Evolutionary conservation across 176 grass and related monocot genomes (phyloP).

Genomic region (Guadua angustifolia): DNA sequence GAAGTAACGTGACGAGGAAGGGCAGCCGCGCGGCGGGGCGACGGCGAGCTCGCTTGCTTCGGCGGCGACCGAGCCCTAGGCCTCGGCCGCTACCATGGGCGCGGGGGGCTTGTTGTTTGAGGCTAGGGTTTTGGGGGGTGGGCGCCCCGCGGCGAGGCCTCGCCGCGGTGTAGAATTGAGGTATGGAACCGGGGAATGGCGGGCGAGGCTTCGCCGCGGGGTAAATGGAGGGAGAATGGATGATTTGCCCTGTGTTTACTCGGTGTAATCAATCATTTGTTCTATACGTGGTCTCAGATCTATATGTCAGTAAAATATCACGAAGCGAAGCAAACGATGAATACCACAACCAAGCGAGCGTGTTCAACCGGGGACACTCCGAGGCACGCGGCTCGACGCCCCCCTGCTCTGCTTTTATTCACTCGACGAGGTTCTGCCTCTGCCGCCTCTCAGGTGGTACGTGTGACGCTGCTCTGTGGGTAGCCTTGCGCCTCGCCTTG

Average conservation of each 20-base stretch:
- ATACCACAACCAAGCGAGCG: no score
- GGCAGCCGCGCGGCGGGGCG: slow-evolving; percentile 23
- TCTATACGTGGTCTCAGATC: no score
- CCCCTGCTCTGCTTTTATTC: slow-evolving; percentile 13
- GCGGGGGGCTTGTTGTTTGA: background rate
- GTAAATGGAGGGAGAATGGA: no score
- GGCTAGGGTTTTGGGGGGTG: slow-evolving; percentile 46
- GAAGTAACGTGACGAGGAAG: slow-evolving; percentile 32
- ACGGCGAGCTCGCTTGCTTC: slow-evolving; percentile 21
- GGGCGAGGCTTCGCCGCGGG: no score
- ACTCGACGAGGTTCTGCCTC: background rate
- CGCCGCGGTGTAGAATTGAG: slow-evolving; percentile 7
- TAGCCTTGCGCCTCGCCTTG: background rate
- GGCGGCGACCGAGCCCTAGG: slow-evolving; percentile 24
- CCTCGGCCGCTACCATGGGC: background rate
- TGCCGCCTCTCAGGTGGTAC: background rate
- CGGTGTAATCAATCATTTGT: no score
- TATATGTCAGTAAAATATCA: no score
- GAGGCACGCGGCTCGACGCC: background rate
- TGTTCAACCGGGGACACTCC: no score
- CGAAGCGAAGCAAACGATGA: no score
- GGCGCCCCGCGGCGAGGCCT: background rate
- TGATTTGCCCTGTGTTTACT: no score
- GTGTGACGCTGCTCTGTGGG: background rate
- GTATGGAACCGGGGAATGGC: background rate